Base-by-base conservation (phyloP, 2,329 filamentous ascomycete genomes). In the Trichoderma endophyticum region DNA sequence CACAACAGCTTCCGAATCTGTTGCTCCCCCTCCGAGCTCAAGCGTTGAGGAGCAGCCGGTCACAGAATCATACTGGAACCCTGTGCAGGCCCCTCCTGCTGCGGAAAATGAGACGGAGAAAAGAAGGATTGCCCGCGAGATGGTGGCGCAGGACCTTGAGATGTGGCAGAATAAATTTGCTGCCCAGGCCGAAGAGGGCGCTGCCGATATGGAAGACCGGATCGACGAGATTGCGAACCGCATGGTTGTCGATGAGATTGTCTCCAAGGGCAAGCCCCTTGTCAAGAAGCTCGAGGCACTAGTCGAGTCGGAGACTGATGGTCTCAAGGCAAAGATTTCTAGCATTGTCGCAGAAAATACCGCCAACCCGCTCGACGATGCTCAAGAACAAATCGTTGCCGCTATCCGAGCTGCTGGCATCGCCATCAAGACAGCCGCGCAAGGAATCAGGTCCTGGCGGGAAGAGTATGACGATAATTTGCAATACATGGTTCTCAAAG, bases 151-250 rank as follows among this genome's bases (percentile, higher is more conserved):
- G 59, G 96, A 99, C 79, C 87, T 99, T 15, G 87, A 89, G 75
- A 87, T 87, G 71, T 99, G 96, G 95, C 92, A 98, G 81, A 89
- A 89, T 73, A 97, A 97, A 78, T 98, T 97, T 79, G 88, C 92
- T 32, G 89, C 91, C 73, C 94, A 94, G 11, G 93, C 93, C 8
- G 92, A 97, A 73, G 94, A 97, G 79, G 95, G 94, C 6, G 87
- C 87, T 4, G 78, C 79, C 24, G 88, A 96, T 74, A 93, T 98
- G 73, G 92, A 95, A 39, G 86, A 89, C 4, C 88, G 90, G 43
- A 83, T 92, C 21, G 84, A 87, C 43, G 90, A 93, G 71, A 88
- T 90, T 48, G 79, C 82, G 7, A 81, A 82, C 72, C 82, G 83
- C 56, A 85, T 88, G 83, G 85, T 93, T 72, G 83, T 89, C 3